These are phyloP conservation scores for Penicillium parvum DNA, from an alignment of 495 filamentous ascomycete species.

Conservation along the genomic window DNA sequence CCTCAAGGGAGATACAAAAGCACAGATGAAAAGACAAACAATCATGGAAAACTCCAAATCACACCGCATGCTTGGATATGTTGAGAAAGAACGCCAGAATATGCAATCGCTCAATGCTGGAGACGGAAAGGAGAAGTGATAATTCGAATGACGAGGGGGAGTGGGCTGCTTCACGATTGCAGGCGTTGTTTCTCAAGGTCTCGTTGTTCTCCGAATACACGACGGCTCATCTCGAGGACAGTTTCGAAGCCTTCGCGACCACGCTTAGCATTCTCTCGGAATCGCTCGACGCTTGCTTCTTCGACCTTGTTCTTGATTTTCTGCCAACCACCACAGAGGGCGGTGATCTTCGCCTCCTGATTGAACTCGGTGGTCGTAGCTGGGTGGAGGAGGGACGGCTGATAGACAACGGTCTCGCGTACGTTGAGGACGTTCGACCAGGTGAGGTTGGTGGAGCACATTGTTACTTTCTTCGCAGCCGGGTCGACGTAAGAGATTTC, in stretches of 20 bases:
- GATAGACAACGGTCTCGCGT: constrained; percentile 84
- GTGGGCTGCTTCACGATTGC: constrained; percentile 12
- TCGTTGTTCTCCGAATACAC: constrained; percentile 86
- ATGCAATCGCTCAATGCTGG: constrained; percentile 37
- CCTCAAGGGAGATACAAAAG: background rate
- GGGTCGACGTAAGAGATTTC: constrained; percentile 95
- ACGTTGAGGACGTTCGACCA: constrained; percentile 82
- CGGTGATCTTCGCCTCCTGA: constrained; percentile 88
- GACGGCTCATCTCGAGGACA: constrained; percentile 88
- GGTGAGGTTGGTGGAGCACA: constrained; percentile 90
- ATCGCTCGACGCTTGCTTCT: constrained; percentile 80
- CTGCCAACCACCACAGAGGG: constrained; percentile 92
- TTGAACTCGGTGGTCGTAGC: constrained; percentile 68
- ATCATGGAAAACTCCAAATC: constrained; percentile 26
- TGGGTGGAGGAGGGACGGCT: constrained; percentile 49
- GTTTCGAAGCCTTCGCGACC: constrained; percentile 91
- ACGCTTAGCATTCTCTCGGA: constrained; percentile 82
- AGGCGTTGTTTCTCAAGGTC: constrained; percentile 49
- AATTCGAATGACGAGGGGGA: background rate
- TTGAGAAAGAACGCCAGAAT: constrained; percentile 25
- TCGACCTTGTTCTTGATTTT: constrained; percentile 92
- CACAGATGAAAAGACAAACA: constrained; percentile 3
- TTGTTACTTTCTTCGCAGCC: constrained; percentile 74
- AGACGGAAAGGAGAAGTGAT: constrained; percentile 7
- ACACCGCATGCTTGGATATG: constrained; percentile 29